Evolutionary conservation across 2,329 filamentous ascomycete species (phyloP).

Genomic region (Aphanoascus verrucosus): DNA sequence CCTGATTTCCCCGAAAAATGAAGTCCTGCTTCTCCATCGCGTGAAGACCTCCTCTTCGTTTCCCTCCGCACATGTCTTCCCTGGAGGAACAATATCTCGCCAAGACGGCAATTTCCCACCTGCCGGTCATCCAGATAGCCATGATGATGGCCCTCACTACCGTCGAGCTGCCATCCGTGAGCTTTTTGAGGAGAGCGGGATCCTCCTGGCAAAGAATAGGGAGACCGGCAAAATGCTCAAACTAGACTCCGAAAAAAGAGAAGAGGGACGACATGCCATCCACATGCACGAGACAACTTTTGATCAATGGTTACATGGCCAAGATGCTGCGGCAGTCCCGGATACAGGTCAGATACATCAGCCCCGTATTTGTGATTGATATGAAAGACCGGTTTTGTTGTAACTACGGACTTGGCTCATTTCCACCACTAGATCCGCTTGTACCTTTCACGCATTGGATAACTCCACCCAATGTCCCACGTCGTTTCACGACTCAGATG

Average conservation of each 20-base stretch:
- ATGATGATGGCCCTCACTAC: slow-evolving; percentile 63
- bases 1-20: slow-evolving; percentile 73
- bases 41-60: slow-evolving; percentile 75
- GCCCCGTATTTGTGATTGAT: neutral
- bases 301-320: slow-evolving; percentile 48
- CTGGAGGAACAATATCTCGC: slow-evolving; percentile 66
- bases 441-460: slow-evolving; percentile 87
- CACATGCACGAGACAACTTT: slow-evolving; percentile 59
- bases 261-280: slow-evolving; percentile 56
- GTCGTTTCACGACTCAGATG: slow-evolving; percentile 91
- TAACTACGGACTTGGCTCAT: neutral
- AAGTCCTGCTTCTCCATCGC: slow-evolving; percentile 78
- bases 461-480: slow-evolving; percentile 58
- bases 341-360: slow-evolving; percentile 46
- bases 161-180: slow-evolving; percentile 77
- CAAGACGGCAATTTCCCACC: slow-evolving; percentile 59
- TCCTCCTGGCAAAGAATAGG: slow-evolving; percentile 54
- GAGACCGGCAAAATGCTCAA: slow-evolving; percentile 45
- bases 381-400: slow-evolving; percentile 3
- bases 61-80: slow-evolving; percentile 88
- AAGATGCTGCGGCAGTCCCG: slow-evolving; percentile 28
- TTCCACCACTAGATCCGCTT: slow-evolving; percentile 35
- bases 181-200: slow-evolving; percentile 90
- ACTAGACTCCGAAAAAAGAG: slow-evolving; percentile 49
- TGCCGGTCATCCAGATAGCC: slow-evolving; percentile 44